These are phyloP conservation scores for Canna indica DNA, from an alignment of 176 grass and related monocot genomes.

Conservation along the genomic window DNA sequence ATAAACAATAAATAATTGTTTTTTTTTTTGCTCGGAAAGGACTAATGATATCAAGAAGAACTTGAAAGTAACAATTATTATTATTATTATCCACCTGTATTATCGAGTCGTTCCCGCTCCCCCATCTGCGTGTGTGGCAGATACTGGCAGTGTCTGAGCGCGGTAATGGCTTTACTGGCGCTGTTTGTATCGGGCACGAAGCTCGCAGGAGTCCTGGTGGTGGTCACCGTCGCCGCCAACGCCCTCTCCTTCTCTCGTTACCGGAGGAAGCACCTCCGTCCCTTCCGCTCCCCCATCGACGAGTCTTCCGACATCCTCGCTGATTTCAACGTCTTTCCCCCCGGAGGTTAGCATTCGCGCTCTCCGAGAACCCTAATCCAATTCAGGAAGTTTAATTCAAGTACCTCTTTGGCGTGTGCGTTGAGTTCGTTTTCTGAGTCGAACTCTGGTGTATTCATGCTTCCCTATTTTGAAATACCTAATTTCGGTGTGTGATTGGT, in stretches of 20 bases:
- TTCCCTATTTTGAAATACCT: neutral
- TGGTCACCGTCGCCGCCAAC: slow-evolving; percentile 44
- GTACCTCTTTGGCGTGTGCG: neutral
- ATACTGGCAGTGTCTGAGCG: neutral
- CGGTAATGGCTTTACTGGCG: slow-evolving; percentile 36
- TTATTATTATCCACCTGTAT: neutral
- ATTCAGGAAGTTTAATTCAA: neutral
- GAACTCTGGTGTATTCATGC: neutral
- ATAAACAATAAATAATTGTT: too few relatives aligned
- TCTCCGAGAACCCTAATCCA: neutral
- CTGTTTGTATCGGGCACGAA: slow-evolving; percentile 46
- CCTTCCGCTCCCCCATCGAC: slow-evolving; percentile 51
- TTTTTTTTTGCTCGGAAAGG: too few relatives aligned
- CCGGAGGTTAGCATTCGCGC: neutral
- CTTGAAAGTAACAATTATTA: too few relatives aligned
- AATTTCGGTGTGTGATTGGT: neutral
- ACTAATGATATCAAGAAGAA: too few relatives aligned
- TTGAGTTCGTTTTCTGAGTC: neutral
- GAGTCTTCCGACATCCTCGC: slow-evolving; percentile 55
- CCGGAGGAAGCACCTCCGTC: slow-evolving; percentile 53
- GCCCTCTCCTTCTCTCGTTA: slow-evolving; percentile 52
- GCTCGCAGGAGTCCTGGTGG: slow-evolving; percentile 46
- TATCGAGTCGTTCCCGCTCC: neutral
- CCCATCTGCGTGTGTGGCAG: neutral
- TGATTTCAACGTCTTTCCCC: slow-evolving; percentile 41